Conservation (phyloP, 768 basidiomycete genomes). For the Crassisporium funariophilum region DNA sequence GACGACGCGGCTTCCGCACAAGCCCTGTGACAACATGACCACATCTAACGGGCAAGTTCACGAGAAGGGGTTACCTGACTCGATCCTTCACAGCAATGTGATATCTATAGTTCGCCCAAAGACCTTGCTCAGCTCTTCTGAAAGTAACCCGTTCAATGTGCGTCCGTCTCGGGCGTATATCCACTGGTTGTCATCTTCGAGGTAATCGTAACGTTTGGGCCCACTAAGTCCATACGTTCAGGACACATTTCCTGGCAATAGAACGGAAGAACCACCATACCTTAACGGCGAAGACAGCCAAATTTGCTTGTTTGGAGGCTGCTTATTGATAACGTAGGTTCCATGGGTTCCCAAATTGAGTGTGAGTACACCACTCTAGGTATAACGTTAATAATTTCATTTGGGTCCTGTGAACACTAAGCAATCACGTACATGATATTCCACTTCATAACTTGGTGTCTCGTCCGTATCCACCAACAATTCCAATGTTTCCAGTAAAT, state of each 20-base stretch:
- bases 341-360: constrained; percentile 73
- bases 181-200: constrained; percentile 61
- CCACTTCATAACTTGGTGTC: constrained; percentile 72
- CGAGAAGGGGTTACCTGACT: background rate
- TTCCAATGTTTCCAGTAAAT: constrained; percentile 75
- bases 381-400: too few species aligned
- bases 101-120: constrained; percentile 35
- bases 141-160: constrained; percentile 62
- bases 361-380: constrained; percentile 93
- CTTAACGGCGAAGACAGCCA: constrained; percentile 91
- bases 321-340: constrained; percentile 96
- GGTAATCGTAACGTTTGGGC: constrained; percentile 90
- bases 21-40: background rate
- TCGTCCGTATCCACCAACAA: constrained; percentile 61
- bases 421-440: constrained; percentile 72
- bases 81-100: constrained; percentile 23
- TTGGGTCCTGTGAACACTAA: too few species aligned
- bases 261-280: constrained; percentile 39
- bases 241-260: background rate
- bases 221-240: constrained; percentile 60
- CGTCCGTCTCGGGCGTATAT: constrained; percentile 71
- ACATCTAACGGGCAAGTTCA: background rate
- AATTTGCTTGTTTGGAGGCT: constrained; percentile 96
- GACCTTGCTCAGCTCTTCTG: constrained; percentile 58
- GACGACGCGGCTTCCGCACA: too few species aligned